These are phyloP conservation scores for Trichosanthes cucumerina DNA, from an alignment of 306 rosid species.

Conservation along the genomic window DNA sequence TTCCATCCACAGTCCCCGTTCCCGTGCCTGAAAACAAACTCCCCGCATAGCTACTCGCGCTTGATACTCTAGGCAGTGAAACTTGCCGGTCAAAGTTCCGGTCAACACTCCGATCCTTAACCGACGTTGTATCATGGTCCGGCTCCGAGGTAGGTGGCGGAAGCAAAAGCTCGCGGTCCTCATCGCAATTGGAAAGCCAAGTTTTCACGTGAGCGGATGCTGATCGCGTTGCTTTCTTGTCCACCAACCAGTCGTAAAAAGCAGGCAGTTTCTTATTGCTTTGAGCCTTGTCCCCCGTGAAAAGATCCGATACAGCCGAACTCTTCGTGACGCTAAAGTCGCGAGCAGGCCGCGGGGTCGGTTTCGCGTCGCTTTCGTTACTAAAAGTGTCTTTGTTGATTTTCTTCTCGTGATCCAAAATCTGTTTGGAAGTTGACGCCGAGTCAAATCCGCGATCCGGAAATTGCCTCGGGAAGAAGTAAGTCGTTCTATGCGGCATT, in stretches of 20 bases:
- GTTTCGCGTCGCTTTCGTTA: slow-evolving; percentile 37
- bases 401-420: slow-evolving; percentile 43
- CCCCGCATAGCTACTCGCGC: slow-evolving; percentile 75
- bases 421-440: slow-evolving; percentile 41
- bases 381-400: slow-evolving; percentile 19
- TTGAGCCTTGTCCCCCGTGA: slow-evolving; percentile 30
- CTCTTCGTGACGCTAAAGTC: slow-evolving; percentile 17
- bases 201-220: slow-evolving; percentile 23
- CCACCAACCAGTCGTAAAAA: slow-evolving; percentile 50
- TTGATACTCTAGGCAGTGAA: slow-evolving; percentile 56
- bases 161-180: slow-evolving; percentile 40
- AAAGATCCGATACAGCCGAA: slow-evolving; percentile 45
- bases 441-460: slow-evolving; percentile 51
- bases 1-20: slow-evolving; percentile 56
- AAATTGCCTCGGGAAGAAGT: slow-evolving; percentile 90
- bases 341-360: slow-evolving; percentile 14
- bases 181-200: slow-evolving; percentile 22
- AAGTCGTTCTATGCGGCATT: slow-evolving; percentile 95
- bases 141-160: slow-evolving; percentile 15
- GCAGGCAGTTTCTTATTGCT: slow-evolving; percentile 32
- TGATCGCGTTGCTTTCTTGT: slow-evolving; percentile 34
- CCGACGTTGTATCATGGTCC: slow-evolving; percentile 15
- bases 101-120: slow-evolving; percentile 41
- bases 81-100: slow-evolving; percentile 55
- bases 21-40: slow-evolving; percentile 82